Base-by-base conservation (phyloP, 257 asterid species). In the Lantana camara region DNA sequence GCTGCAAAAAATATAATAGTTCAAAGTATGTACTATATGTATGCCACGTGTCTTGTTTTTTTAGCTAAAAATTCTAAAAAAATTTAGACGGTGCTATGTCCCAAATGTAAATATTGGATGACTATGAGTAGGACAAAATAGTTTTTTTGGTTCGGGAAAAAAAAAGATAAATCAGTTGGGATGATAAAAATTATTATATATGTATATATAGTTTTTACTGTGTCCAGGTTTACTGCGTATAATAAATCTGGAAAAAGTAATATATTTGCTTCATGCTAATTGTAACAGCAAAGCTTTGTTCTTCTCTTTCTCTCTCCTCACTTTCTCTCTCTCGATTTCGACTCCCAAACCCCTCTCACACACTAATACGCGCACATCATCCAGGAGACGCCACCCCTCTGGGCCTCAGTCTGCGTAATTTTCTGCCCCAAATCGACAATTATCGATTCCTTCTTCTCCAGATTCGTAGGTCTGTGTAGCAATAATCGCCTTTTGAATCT, bases 291-390 rank as follows among this genome's bases (percentile, higher is more conserved):
- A 68, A 65, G 67, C 72, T 48, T 16, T n/a, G n/a, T n/a, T n/a
- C n/a, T 19, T 14, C 73, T 52, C 60, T 34, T 44, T 7, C 55
- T 40, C 73, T 51, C 68, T 27, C 67, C 2, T 13, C 44, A 3
- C 61, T 48, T 44, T 59, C 52, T 44, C 64, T 57, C 77, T 76
- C 82, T 81, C 85, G 83, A 83, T 78, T 79, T 82, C 84, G 80
- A 72, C 88, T 70, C 83, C 81, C 75, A 76, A 74, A 67, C 72
- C 77, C 77, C 58, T 64, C 58, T 69, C 65, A 11, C 66, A 22
- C 76, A 22, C 70, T 30, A 30, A 48, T 21, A 54, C 41, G 20
- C 65, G 67, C 67, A 74, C 77, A 74, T 81, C 88, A 67, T 56
- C 64, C 19, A 34, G 47, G 53, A 40, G 63, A 32, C 71, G 52